Conservation (phyloP, 768 basidiomycete genomes). For the Pholiota molesta region DNA sequence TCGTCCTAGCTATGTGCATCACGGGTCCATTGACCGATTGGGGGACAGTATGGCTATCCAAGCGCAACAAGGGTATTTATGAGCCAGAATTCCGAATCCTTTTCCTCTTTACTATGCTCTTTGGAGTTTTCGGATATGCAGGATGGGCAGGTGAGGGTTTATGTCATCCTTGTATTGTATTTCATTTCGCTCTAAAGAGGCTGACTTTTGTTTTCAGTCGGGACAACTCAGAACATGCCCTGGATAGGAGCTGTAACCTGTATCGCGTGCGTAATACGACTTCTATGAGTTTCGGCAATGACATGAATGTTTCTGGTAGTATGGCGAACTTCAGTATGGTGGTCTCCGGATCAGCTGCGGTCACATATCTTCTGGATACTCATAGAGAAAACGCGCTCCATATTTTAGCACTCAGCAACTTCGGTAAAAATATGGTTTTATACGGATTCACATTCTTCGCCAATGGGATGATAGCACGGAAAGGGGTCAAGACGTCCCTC, state of each 20-base stretch:
- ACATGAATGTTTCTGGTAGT: conserved; percentile 20
- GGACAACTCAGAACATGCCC: conserved; percentile 41
- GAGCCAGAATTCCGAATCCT: conserved; percentile 49
- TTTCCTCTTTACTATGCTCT: conserved; percentile 43
- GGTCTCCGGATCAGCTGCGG: conserved; percentile 42
- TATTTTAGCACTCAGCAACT: conserved; percentile 43
- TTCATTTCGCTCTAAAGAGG: not conserved
- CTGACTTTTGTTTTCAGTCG: conserved; percentile 26
- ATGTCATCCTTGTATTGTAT: not conserved
- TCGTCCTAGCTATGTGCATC: conserved; percentile 39
- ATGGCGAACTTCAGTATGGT: conserved; percentile 49
- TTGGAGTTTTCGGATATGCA: conserved; percentile 47
- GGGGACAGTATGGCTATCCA: conserved; percentile 45
- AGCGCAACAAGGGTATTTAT: conserved; percentile 46
- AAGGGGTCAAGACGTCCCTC: conserved; percentile 42
- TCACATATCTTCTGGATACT: conserved; percentile 49
- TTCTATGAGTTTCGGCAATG: not conserved
- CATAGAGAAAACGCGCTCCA: conserved; percentile 44
- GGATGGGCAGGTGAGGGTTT: conserved; percentile 41
- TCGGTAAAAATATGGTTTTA: conserved; percentile 47
- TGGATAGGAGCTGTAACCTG: conserved; percentile 49
- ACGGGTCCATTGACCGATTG: conserved; percentile 44
- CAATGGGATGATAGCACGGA: conserved; percentile 39
- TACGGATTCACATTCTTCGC: conserved; percentile 49
- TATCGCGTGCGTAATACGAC: conserved; percentile 27